Evolutionary conservation across 2,329 filamentous ascomycete genomes (phyloP).

Genomic region (Metarhizium rileyi): DNA sequence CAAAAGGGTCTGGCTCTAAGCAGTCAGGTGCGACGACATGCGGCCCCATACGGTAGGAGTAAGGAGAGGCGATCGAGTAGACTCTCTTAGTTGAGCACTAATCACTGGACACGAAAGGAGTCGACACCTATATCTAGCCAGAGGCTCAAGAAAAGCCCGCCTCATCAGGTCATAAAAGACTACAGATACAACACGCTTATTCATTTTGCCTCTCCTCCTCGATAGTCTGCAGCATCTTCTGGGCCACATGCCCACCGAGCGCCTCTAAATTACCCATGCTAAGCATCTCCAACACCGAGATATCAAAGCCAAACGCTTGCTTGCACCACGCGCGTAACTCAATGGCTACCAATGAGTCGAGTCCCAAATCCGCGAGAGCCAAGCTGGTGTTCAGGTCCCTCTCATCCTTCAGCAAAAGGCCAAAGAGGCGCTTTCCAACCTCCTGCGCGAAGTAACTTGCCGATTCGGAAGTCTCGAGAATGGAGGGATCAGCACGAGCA

Average conservation of each 20-base stretch:
- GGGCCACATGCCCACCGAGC: constrained; percentile 7
- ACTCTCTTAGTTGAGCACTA: no score
- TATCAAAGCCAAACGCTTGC: constrained; percentile 12
- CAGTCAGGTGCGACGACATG: no score
- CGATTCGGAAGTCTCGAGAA: background rate
- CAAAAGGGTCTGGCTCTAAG: no score
- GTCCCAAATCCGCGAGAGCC: constrained; percentile 10
- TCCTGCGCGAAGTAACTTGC: constrained; percentile 5
- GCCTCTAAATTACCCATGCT: constrained; percentile 10
- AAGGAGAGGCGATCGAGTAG: no score
- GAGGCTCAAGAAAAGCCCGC: no score
- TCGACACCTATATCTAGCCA: no score
- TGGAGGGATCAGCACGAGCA: background rate
- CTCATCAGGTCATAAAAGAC: no score
- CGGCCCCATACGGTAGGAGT: no score
- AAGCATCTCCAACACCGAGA: constrained; percentile 13
- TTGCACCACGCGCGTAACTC: constrained; percentile 15
- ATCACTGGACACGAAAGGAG: no score
- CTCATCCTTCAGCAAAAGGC: constrained; percentile 10
- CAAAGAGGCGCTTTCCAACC: constrained; percentile 11
- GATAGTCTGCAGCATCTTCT: background rate
- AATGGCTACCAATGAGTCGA: constrained; percentile 15
- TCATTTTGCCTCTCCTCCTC: no score
- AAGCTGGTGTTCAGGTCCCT: constrained; percentile 1
- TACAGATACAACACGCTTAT: no score